Base-by-base conservation (phyloP, 345 rosid species). In the Populus deltoides region DNA sequence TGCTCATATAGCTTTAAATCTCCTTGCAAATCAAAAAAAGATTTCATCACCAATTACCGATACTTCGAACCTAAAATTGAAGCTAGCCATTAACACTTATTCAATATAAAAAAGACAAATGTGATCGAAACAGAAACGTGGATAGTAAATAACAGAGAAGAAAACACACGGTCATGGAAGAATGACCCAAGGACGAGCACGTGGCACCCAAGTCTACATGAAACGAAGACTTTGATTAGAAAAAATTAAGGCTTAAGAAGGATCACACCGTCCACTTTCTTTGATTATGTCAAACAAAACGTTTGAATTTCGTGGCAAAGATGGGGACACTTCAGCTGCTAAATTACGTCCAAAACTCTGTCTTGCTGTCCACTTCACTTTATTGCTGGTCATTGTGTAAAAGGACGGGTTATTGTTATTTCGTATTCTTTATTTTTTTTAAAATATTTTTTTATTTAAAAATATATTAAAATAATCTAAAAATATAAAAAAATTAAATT, bases 251-350 rank as follows among this genome's bases (percentile, higher is more conserved):
- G 17, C 27, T 68, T 2, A 15, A 35, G 33, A 69, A 10, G 1
- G 6, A 16, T 13, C 33, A 66, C 20, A 66, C 33, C 9, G 39
- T 66, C 27, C 31, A 25, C 29, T 25, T 27, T 63, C 36, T 17
- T 68, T 24, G 63, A 39, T 66, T 62, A 67, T 75, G 81, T 77
- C 81, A 74, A 69, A 29, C 35, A 73, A 73, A 15, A 25, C 29
- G 4, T n/a, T 74, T 39, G 78, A 77, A 73, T 63, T 68, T 72
- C 51, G n/a, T 36, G 71, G 9, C 71, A 77, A 69, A 22, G 2
- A 51, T 69, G 18, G 22, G 45, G 59, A 53, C 59, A 53, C 9
- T 20, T 20, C n/a, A 53, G 24, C 10, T 24, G 59, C 20, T 53
- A 20, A 53, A 53, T 53, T 0, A 3, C 24, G 9, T 53, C 59